Evolutionary conservation across 1,139 yeast species (phyloP), one percentile per base, ranked within the genome.

Genomic region (Taphrina sp.): DNA sequence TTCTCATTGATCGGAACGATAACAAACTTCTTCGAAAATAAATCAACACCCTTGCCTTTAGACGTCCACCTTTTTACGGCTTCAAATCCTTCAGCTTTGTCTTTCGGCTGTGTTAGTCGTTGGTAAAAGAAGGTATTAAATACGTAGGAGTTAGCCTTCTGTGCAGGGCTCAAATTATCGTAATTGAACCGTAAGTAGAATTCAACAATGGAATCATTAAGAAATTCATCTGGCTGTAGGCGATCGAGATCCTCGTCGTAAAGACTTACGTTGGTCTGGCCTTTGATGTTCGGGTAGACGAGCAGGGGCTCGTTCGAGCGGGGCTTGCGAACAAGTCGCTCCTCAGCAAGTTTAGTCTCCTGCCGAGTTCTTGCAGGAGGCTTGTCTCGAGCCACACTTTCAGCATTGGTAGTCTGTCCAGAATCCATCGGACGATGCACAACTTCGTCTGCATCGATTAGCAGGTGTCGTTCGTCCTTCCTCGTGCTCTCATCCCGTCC

Each of bases 41-140:
- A 67, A 53, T 84, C 83, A 23, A 86, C 71, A n/a, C 47, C 47
- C 16, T 49, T 49, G 24, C 46, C 54, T 63, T 83, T 85, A 49
- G 77, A 74, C 2, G 94, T 79, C 98, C 98, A 94, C 56, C 83
- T 76, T 61, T 79, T 79, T 26, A 90, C 83, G 62, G 83, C 85
- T 1, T 72, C 73, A 66, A 84, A 88, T 59, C 77, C 79, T 76
- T 64, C 44, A 7, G 58, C 58, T 31, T 59, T 62, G 4, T 53
- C 45, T 12, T 59, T 61, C 52, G 52, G 67, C 44, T 59, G 72
- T 60, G 60, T 74, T 42, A 89, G 72, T 64, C 82, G 83, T 1
- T 85, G 79, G 70, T 78, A 92, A 68, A 94, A 90, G 66, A 87
- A 94, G 0, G 96, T 85, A 65, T 88, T 87, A 68, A 92, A 80